Base-by-base conservation (phyloP, 1,284 basidiomycete genomes). In the Chalciporus sp. region DNA sequence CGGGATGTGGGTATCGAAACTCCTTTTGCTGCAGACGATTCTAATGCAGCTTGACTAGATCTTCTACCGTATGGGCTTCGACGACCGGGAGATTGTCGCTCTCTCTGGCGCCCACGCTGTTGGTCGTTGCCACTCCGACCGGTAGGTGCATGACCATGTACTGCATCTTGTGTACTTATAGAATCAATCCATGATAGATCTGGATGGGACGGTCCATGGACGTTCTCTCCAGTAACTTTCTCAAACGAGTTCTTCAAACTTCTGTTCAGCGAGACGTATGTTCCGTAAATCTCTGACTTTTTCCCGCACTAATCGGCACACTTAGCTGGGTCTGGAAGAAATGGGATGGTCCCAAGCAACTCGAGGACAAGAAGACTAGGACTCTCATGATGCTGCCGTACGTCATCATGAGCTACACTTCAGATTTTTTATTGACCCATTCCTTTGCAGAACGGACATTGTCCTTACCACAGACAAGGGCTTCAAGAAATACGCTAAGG, bases 21-120 rank as follows among this genome's bases (percentile, higher is more conserved):
- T 42, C 16, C 6, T 11, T 12, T 29, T 39, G n/a, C 20, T 19
- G 2, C n/a, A 23, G 42, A 20, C 35, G 17, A 47, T 20, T 35
- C 49, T 52, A 19, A 51, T 41, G 40, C 9, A 27, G 27, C 45
- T 44, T 23, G 10, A 27, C 26, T 62, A 89, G 82, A 91, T 97
- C 72, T 96, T 96, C 76, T 86, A 92, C 75, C 90, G 94, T 63
- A 94, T 95, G 92, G 93, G 92, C 52, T 95, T 98, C 82, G 93
- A 96, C 73, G 96, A 98, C 77, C 93, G 95, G 73, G 94, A 95
- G 75, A 95, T 95, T 52, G 95, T 98, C 53, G 95, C 95, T 49
- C 88, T 99, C 61, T 85, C 85, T 31, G 96, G 96, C 63, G 95
- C 93, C 42, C 96, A 99, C 72, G 94, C 94, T 58, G 85, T 98